Evolutionary conservation across 1,284 basidiomycete genomes (phyloP).

Genomic region (Rugosomyces carneus): DNA sequence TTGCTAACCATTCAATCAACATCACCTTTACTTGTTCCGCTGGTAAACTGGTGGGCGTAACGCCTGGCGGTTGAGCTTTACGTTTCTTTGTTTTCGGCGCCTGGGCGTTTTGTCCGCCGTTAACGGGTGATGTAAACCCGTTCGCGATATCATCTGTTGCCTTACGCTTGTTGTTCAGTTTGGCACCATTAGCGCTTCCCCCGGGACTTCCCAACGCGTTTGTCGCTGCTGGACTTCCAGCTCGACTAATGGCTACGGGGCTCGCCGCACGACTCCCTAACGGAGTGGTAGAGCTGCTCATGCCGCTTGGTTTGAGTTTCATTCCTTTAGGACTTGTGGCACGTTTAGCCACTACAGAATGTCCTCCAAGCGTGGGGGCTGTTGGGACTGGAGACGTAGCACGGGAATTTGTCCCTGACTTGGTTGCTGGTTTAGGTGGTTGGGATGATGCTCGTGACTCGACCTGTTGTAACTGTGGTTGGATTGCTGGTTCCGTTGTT

Average conservation of each 20-base stretch:
- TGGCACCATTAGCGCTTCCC: slow-evolving; percentile 22
- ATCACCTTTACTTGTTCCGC: slow-evolving; percentile 54
- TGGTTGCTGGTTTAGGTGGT: slow-evolving; percentile 25
- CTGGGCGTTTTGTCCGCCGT: slow-evolving; percentile 18
- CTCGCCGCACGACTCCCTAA: slow-evolving; percentile 42
- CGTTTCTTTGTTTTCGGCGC: slow-evolving; percentile 61
- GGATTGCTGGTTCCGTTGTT: slow-evolving; percentile 53
- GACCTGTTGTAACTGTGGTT: slow-evolving; percentile 40
- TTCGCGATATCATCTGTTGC: slow-evolving; percentile 42
- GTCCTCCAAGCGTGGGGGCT: slow-evolving; percentile 51
- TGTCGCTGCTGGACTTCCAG: slow-evolving; percentile 37
- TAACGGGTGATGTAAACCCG: slow-evolving; percentile 24
- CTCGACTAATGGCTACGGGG: slow-evolving; percentile 35
- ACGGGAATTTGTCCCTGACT: slow-evolving; percentile 34
- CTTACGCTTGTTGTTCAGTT: slow-evolving; percentile 55
- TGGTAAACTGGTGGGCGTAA: slow-evolving; percentile 29
- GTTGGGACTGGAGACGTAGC: slow-evolving; percentile 45
- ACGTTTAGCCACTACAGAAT: slow-evolving; percentile 74
- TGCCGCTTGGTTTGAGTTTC: slow-evolving; percentile 43
- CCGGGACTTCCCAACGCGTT: slow-evolving; percentile 21
- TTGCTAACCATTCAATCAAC: slow-evolving; percentile 69
- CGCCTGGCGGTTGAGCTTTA: slow-evolving; percentile 38
- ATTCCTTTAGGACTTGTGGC: slow-evolving; percentile 72
- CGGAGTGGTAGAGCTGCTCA: slow-evolving; percentile 49
- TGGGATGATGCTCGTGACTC: slow-evolving; percentile 28